Base-by-base conservation (phyloP, 108 stramenopile genomes). In the Pseudonitzschia delicatissima region DNA sequence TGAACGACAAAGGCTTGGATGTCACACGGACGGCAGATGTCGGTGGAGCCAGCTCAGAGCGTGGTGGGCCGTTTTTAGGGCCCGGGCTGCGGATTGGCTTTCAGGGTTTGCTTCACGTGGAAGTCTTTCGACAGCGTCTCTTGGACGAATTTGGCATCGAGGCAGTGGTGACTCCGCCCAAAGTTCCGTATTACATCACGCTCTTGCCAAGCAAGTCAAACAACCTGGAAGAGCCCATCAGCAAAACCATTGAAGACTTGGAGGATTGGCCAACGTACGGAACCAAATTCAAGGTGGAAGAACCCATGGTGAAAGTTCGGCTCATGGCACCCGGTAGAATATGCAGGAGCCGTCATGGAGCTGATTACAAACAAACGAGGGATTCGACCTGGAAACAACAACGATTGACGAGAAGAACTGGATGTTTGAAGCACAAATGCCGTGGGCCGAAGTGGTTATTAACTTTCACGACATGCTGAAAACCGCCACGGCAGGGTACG, bases 71-170 rank as follows among this genome's bases (percentile, higher is more conserved):
- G 0, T 88, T 91, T 55, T 79, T 98, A 17, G 98, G 98, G 12
- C 88, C 87, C 17, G 98, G 98, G 11, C 73, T 98, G 28, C 82
- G 96, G 15, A 90, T 96, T 20, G 97, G 99, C 0, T 99, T 99
- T 73, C 92, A 98, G 68, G 99, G 99, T 26, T 71, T 98, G 34
- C 68, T 99, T 23, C 99, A 99, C 72, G 95, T 97, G 57, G 99
- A 99, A 62, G 95, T 99, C 5, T 96, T 99, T 66, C 89, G 95
- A 33, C 96, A 99, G 80, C 74, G 99, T 12, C 75, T 97, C n/a
- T 12, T 44, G 58, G 97, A 99, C 71, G 98, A 99, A 76, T 96
- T 96, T 74, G 88, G 83, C n/a, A 68, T 96, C 28, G 96, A 96
- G 39, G 94, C 98, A 4, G 79, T 99, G 21, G 96, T 97, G 18